Conservation (phyloP, 192 early-diverging fungal species). For the Umbelopsis isabellina region DNA sequence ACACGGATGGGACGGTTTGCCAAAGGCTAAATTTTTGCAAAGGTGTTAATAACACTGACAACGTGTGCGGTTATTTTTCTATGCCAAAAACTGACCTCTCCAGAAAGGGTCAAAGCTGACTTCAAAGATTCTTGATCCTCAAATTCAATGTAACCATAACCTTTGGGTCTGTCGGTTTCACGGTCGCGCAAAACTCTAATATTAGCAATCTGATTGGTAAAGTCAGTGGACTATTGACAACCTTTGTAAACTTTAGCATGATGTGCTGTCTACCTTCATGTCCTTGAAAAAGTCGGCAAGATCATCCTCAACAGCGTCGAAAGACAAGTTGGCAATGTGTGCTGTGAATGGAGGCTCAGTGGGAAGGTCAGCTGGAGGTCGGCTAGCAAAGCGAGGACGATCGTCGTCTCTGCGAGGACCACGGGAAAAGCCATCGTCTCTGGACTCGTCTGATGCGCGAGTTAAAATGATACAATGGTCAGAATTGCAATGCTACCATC, state of each 20-base stretch:
- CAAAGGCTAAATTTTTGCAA: slow-evolving; percentile 50
- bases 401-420: slow-evolving; percentile 42
- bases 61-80: neutral
- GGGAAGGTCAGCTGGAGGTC: slow-evolving; percentile 68
- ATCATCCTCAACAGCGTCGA: slow-evolving; percentile 76
- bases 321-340: slow-evolving; percentile 91
- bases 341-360: slow-evolving; percentile 88
- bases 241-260: neutral
- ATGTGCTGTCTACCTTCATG: slow-evolving; percentile 55
- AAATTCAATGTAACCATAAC: slow-evolving; percentile 97
- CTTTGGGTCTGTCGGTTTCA: slow-evolving; percentile 80
- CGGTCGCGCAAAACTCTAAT: slow-evolving; percentile 85
- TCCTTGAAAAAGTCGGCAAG: slow-evolving; percentile 75
- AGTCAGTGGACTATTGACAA: slow-evolving; percentile 18
- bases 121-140: slow-evolving; percentile 80
- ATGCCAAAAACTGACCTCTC: slow-evolving; percentile 44
- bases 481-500: slow-evolving; percentile 20
- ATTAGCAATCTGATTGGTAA: slow-evolving; percentile 58
- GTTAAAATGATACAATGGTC: slow-evolving; percentile 26
- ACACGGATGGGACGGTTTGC: slow-evolving; percentile 77
- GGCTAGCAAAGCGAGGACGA: slow-evolving; percentile 37
- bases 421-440: slow-evolving; percentile 29
- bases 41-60: neutral
- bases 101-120: slow-evolving; percentile 71
- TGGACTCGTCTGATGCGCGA: slow-evolving; percentile 39